Conservation (phyloP, 2,329 filamentous ascomycete genomes). For the Aureobasidium sp. region DNA sequence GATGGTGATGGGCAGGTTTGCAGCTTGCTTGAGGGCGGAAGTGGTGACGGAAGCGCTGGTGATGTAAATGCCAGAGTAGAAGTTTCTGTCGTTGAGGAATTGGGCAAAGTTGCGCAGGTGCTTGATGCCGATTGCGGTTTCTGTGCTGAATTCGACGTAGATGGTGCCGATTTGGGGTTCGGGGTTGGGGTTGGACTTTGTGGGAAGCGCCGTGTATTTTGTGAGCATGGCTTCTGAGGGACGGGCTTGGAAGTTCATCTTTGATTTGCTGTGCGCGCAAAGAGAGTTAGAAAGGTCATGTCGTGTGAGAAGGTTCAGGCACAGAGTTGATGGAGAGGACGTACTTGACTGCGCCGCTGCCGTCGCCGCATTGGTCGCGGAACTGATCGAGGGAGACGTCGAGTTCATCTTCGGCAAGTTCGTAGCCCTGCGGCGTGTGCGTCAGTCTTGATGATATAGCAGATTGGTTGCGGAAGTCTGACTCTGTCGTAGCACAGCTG, state of each 20-base stretch:
- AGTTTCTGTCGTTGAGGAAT: constrained; percentile 68
- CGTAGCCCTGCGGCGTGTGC: constrained; percentile 63
- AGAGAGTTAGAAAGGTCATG: neutral
- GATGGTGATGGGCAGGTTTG: constrained; percentile 69
- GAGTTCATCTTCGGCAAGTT: constrained; percentile 82
- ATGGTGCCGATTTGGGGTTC: constrained; percentile 66
- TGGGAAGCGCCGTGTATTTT: constrained; percentile 70
- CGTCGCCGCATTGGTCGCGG: constrained; percentile 59
- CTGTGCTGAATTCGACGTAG: constrained; percentile 85
- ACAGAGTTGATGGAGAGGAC: neutral
- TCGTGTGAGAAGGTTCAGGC: neutral
- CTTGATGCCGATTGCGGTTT: constrained; percentile 76
- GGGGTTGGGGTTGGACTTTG: constrained; percentile 58
- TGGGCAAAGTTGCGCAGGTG: constrained; percentile 87
- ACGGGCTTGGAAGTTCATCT: constrained; percentile 80
- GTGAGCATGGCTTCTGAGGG: constrained; percentile 76
- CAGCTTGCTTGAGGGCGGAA: constrained; percentile 77
- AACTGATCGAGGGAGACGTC: constrained; percentile 81
- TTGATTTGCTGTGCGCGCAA: constrained; percentile 54
- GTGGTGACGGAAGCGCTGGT: constrained; percentile 74
- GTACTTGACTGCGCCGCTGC: constrained; percentile 69
- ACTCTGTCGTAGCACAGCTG: constrained; percentile 93
- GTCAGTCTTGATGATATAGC: neutral
- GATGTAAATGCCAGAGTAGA: constrained; percentile 85
- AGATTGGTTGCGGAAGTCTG: constrained; percentile 29